These are phyloP conservation scores for Myriosclerotinia scirpicola DNA, from an alignment of 2,329 filamentous ascomycete genomes.

Conservation along the genomic window DNA sequence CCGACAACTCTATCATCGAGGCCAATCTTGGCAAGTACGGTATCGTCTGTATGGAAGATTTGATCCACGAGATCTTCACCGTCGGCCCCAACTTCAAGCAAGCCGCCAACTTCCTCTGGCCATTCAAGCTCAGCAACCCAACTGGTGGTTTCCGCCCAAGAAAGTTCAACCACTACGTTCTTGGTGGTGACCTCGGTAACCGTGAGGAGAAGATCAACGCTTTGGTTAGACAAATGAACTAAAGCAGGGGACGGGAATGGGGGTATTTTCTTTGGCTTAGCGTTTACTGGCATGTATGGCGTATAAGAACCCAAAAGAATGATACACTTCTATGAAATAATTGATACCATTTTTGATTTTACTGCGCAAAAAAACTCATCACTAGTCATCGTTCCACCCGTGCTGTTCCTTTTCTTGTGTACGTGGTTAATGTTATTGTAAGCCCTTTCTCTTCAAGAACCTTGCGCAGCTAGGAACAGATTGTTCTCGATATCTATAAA, in stretches of 20 bases:
- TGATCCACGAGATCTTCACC: conserved; percentile 98
- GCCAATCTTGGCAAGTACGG: conserved; percentile 95
- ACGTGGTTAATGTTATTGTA: background rate
- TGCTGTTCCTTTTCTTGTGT: background rate
- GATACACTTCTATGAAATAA: conserved; percentile 20
- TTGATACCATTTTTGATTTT: conserved; percentile 21
- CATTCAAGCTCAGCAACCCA: conserved; percentile 99
- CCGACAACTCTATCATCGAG: conserved; percentile 98
- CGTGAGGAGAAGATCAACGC: conserved; percentile 69
- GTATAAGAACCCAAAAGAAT: conserved; percentile 33
- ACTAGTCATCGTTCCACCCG: background rate
- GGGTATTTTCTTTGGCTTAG: conserved; percentile 29
- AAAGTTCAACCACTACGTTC: conserved; percentile 64
- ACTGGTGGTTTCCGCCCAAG: conserved; percentile 92
- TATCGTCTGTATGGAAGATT: conserved; percentile 98
- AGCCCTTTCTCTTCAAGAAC: background rate
- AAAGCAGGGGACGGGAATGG: conserved; percentile 21
- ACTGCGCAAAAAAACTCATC: background rate
- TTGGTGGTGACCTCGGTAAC: conserved; percentile 96
- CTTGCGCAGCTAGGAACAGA: background rate
- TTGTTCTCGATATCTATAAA: background rate
- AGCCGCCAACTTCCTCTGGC: conserved; percentile 98
- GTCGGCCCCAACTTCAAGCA: conserved; percentile 99
- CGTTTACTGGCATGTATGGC: conserved; percentile 32
- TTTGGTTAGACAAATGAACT: conserved; percentile 30